phyloP scores from a whole-genome alignment of 2,329 filamentous ascomycete genomes.

The Fusarium bactridioides region DNA sequence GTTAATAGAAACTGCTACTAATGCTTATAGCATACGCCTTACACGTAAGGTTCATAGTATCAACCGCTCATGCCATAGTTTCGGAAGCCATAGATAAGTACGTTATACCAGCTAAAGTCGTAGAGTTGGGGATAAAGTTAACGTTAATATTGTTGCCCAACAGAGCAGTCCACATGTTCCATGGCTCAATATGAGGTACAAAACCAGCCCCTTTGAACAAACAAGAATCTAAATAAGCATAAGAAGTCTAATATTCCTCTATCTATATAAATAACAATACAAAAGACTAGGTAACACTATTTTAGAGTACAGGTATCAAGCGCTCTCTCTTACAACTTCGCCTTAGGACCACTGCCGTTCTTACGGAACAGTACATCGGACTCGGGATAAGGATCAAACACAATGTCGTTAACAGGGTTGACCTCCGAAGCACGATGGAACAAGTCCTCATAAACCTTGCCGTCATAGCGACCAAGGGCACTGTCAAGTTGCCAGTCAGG shows the following conservation, averaged over 20 bases:
- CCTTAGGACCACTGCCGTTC: slow-evolving; percentile 7
- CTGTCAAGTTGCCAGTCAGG: slow-evolving; percentile 81
- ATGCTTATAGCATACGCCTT: too few species aligned
- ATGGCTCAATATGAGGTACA: not conserved
- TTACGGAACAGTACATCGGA: slow-evolving; percentile 37
- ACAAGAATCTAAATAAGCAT: not conserved
- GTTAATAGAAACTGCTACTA: too few species aligned
- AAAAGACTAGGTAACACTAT: not conserved
- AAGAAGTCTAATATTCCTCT: not conserved
- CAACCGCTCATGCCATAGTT: not conserved
- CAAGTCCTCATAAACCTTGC: slow-evolving; percentile 80
- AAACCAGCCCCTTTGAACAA: not conserved
- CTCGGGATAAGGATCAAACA: slow-evolving; percentile 75
- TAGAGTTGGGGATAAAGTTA: not conserved
- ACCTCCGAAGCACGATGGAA: slow-evolving; percentile 75
- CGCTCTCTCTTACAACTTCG: slow-evolving; percentile 17
- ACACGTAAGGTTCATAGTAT: not conserved
- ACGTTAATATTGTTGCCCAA: not conserved
- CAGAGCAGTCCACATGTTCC: not conserved
- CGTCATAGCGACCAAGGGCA: slow-evolving; percentile 73
- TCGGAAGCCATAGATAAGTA: not conserved
- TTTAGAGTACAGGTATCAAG: not conserved
- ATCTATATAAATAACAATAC: slow-evolving; percentile 1
- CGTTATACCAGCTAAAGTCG: not conserved
- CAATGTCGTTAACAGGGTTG: slow-evolving; percentile 76